A percentile compares a stretch with the other conserved stretches of the same genome.
phyloP scores from a whole-genome alignment of 2,329 filamentous ascomycete species.

The Microcyclospora pomicola region DNA sequence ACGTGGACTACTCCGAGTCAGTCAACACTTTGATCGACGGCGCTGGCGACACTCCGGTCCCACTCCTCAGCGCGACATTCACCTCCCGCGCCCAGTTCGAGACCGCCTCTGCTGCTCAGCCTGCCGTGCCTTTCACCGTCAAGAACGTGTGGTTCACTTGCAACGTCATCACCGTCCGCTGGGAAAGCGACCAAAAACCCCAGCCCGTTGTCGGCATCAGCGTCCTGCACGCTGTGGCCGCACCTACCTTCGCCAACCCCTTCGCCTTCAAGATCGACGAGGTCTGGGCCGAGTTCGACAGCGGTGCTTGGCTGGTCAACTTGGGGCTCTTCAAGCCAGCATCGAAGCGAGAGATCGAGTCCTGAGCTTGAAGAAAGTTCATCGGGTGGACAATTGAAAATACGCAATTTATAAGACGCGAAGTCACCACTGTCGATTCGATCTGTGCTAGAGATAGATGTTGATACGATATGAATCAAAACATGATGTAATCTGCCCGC shows the following conservation, averaged over 20 bases:
- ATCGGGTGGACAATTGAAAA: no score
- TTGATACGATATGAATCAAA: no score
- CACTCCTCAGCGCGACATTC: conserved; percentile 6
- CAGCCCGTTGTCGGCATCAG: conserved; percentile 7
- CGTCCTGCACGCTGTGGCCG: conserved; percentile 1
- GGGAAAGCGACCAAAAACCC: conserved; percentile 6
- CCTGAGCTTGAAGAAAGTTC: no score
- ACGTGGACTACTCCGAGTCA: conserved; percentile 8
- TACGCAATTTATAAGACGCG: no score
- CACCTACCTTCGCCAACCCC: neutral
- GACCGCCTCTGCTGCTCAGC: conserved; percentile 5
- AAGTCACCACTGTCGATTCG: no score
- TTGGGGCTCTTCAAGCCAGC: conserved; percentile 1
- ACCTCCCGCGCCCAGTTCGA: conserved; percentile 7
- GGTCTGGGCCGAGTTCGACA: conserved; percentile 7
- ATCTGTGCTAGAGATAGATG: no score
- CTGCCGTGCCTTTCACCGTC: conserved; percentile 8
- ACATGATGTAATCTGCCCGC: no score
- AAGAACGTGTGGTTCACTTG: conserved; percentile 10
- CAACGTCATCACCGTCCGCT: conserved; percentile 9
- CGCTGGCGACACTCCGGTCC: neutral
- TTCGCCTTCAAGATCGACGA: conserved; percentile 2
- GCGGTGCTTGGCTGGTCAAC: conserved; percentile 5
- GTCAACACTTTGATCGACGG: conserved; percentile 10
- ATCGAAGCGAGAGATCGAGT: neutral